Conservation (phyloP, 257 asterid genomes). For the Lycium barbarum region DNA sequence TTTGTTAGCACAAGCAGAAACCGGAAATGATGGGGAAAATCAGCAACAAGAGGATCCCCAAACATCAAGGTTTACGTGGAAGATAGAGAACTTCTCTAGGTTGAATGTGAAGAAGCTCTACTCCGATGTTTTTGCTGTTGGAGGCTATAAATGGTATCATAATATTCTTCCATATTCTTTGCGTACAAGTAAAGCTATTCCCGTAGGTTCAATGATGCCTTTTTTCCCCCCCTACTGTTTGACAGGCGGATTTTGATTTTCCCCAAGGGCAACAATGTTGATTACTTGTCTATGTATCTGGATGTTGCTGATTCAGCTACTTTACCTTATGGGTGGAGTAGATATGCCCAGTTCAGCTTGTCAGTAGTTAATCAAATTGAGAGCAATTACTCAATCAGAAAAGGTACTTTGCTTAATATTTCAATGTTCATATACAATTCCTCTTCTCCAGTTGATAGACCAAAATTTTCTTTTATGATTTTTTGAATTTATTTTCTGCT, state of each 20-base stretch:
- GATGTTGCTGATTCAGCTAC: slow-evolving; percentile 54
- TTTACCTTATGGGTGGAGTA: slow-evolving; percentile 61
- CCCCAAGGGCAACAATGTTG: slow-evolving; percentile 55
- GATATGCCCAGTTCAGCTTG: slow-evolving; percentile 57
- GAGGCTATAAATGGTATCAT: slow-evolving; percentile 31
- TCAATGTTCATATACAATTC: slow-evolving; percentile 6
- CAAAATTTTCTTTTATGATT: not conserved
- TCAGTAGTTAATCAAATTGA: slow-evolving; percentile 57
- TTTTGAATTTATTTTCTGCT: not conserved
- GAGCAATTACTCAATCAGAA: slow-evolving; percentile 50
- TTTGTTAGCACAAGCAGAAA: slow-evolving; percentile 6
- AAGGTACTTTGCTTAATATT: slow-evolving; percentile 40
- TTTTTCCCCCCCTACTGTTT: slow-evolving; percentile 30
- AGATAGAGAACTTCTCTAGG: slow-evolving; percentile 23
- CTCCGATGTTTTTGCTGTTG: slow-evolving; percentile 23
- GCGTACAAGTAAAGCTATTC: not conserved
- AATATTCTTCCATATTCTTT: not conserved
- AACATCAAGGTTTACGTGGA: slow-evolving; percentile 23
- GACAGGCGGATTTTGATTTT: slow-evolving; percentile 63
- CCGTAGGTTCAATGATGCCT: not conserved
- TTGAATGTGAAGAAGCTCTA: slow-evolving; percentile 30
- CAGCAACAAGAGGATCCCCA: slow-evolving; percentile 22
- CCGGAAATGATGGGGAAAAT: slow-evolving; percentile 23
- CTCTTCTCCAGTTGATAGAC: slow-evolving; percentile 24
- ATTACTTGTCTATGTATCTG: slow-evolving; percentile 55